phyloP scores from a whole-genome alignment of 352 stramenopile species.

The Pythium rhizo-oryzae region DNA sequence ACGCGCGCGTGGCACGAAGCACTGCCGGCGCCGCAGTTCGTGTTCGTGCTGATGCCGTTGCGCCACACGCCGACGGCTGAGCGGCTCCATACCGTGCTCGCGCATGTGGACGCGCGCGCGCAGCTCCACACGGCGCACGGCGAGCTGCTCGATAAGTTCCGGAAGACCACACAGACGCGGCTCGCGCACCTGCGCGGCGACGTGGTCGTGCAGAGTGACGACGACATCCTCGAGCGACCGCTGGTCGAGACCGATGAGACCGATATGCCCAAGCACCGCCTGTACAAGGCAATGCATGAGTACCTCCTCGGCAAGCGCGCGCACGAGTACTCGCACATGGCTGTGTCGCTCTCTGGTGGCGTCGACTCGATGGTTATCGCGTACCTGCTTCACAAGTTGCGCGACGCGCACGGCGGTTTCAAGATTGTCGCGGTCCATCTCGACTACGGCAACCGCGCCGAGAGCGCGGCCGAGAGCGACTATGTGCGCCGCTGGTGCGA shows the following conservation, averaged over 20 bases:
- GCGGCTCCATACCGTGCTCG: slow-evolving; percentile 54
- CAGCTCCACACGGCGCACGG: slow-evolving; percentile 49
- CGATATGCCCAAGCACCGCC: slow-evolving; percentile 64
- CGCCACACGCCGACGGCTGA: slow-evolving; percentile 76
- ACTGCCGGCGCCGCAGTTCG: slow-evolving; percentile 58
- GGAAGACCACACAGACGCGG: slow-evolving; percentile 77
- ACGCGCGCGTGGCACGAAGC: slow-evolving; percentile 49
- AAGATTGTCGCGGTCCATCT: slow-evolving; percentile 94
- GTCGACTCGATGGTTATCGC: slow-evolving; percentile 99
- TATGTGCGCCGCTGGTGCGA: slow-evolving; percentile 93
- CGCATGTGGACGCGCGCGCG: slow-evolving; percentile 49
- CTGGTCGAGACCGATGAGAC: slow-evolving; percentile 68
- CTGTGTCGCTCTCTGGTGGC: slow-evolving; percentile 93
- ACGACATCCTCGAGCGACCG: slow-evolving; percentile 73
- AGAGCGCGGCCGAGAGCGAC: slow-evolving; percentile 91
- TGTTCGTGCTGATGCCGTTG: slow-evolving; percentile 88
- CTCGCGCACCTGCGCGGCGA: slow-evolving; percentile 57
- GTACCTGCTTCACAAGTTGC: slow-evolving; percentile 90
- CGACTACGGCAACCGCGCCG: slow-evolving; percentile 96
- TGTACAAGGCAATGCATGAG: slow-evolving; percentile 74
- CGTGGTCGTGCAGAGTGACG: slow-evolving; percentile 32
- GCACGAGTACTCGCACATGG: slow-evolving; percentile 46
- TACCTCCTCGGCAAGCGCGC: slow-evolving; percentile 63
- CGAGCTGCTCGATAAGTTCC: slow-evolving; percentile 82
- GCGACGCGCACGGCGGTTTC: slow-evolving; percentile 53